Evolutionary conservation across 257 asterid genomes (phyloP), one percentile per base, ranked within the genome.

Genomic region (Asclepias syriaca): DNA sequence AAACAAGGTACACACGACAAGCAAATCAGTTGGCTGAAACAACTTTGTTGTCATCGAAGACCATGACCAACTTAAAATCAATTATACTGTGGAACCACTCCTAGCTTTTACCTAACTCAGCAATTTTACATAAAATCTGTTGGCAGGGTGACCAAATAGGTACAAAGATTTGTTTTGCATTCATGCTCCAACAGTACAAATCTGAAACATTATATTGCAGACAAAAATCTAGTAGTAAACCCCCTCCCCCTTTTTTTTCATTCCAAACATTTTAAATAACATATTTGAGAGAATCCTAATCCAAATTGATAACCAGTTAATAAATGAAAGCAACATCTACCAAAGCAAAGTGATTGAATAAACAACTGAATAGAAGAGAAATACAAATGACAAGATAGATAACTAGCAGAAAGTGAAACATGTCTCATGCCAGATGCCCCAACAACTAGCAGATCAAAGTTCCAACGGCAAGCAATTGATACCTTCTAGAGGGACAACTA

Each of bases 11-110:
- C 65, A 74, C 54, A 60, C 43, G 43, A 70, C 34, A 2, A 67
- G 61, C 39, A 46, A 72, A 59, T 66, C 57, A 66, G 66, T 32
- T 14, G 65, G 48, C 43, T 21, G 9, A 32, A 64, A 57, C 37
- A 37, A 51, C 59, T 58, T 2, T 58, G 37, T 22, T 49, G 49
- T 67, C 67, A 54, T 16, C 11, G 24, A 2, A 18, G 68, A 34
- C 43, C 9, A 27, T 32, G 19, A 22, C 49, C 14, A 65, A 11
- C 16, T 63, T n/a, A 40, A 37, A 18, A 37, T 18, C 50, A 32
- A 19, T 64, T 37, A 37, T 64, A 18, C 48, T 61, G 67, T 6
- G 37, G 22, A 34, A 61, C n/a, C 46, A 10, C 24, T 27, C 37
- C 46, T 32, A 34, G 18, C 22, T 60, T 13, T 32, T 13, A 49